A percentile compares a stretch with the other conserved stretches of the same genome.
Conservation (phyloP, 1,284 basidiomycete genomes). For the Thecaphora frezii region DNA sequence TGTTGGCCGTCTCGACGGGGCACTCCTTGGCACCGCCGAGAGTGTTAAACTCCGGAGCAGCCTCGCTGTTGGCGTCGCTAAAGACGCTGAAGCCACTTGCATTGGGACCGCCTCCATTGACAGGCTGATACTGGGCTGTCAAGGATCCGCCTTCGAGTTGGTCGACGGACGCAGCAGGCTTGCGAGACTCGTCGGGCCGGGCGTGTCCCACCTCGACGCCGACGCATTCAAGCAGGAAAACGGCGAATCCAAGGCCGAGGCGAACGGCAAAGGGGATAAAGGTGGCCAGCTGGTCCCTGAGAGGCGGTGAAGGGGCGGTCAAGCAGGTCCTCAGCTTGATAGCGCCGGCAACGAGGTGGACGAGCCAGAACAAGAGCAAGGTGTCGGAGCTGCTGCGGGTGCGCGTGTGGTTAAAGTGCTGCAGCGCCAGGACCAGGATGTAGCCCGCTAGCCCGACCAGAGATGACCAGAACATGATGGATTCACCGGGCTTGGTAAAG, state of each 20-base stretch:
- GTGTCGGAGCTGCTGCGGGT: conserved; percentile 74
- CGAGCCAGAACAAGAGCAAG: conserved; percentile 81
- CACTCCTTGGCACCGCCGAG: conserved; percentile 60
- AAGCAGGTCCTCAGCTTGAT: conserved; percentile 64
- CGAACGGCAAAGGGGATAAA: conserved; percentile 46
- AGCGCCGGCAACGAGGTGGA: conserved; percentile 66
- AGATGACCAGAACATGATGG: conserved; percentile 33
- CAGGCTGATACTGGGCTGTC: conserved; percentile 18
- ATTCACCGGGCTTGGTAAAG: conserved; percentile 25
- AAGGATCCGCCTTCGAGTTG: conserved; percentile 9
- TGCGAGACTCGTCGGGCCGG: conserved; percentile 10
- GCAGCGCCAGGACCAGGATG: conserved; percentile 50
- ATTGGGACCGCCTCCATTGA: conserved; percentile 9
- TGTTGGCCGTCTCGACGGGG: conserved; percentile 65
- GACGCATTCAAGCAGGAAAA: conserved; percentile 46
- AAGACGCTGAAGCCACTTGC: conserved; percentile 31
- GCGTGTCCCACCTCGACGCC: conserved; percentile 40
- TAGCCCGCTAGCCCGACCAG: conserved; percentile 26
- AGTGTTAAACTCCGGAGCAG: conserved; percentile 59
- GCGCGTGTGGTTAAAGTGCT: conserved; percentile 72
- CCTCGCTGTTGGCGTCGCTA: conserved; percentile 44
- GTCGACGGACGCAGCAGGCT: background rate
- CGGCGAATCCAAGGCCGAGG: conserved; percentile 28
- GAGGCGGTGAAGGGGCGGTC: conserved; percentile 26
- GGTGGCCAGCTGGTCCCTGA: conserved; percentile 28